Conservation (phyloP, 176 grass and related monocot genomes). For the Lolium multiflorum region DNA sequence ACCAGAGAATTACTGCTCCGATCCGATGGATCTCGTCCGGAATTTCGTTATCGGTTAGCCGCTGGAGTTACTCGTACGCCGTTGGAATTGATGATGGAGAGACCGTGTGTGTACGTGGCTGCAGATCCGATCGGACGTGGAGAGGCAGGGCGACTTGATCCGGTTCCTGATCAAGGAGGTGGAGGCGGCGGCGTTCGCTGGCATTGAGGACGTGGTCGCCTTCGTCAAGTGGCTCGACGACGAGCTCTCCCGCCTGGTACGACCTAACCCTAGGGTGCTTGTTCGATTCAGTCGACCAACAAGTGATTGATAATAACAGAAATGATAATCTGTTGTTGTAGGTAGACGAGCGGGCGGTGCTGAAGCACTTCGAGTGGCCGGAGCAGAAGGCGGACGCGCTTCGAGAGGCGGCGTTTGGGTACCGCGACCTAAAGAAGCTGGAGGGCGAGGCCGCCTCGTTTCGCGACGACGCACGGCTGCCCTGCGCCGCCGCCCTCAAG, state of each 20-base stretch:
- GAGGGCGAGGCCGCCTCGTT: conserved; percentile 63
- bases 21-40: background rate
- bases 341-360: conserved; percentile 97
- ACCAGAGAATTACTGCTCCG: background rate
- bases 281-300: background rate
- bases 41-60: background rate
- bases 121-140: conserved; percentile 93
- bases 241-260: conserved; percentile 90
- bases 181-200: conserved; percentile 59
- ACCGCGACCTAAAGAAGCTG: conserved; percentile 88
- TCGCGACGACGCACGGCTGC: conserved; percentile 69
- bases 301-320: background rate
- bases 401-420: conserved; percentile 97
- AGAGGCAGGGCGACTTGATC: conserved; percentile 91
- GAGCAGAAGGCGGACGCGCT: conserved; percentile 97
- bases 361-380: conserved; percentile 99
- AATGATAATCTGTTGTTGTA: background rate
- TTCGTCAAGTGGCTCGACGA: conserved; percentile 99
- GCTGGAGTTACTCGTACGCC: background rate
- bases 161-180: conserved; percentile 91
- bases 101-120: background rate
- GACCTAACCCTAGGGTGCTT: background rate
- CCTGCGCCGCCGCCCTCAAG: conserved; percentile 75
- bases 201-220: conserved; percentile 84
- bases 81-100: too few relatives aligned